A percentile compares a stretch with the other conserved stretches of the same genome.
Evolutionary conservation across 179 eudicot genomes (phyloP).

Genomic region (Spinacia oleracea): DNA sequence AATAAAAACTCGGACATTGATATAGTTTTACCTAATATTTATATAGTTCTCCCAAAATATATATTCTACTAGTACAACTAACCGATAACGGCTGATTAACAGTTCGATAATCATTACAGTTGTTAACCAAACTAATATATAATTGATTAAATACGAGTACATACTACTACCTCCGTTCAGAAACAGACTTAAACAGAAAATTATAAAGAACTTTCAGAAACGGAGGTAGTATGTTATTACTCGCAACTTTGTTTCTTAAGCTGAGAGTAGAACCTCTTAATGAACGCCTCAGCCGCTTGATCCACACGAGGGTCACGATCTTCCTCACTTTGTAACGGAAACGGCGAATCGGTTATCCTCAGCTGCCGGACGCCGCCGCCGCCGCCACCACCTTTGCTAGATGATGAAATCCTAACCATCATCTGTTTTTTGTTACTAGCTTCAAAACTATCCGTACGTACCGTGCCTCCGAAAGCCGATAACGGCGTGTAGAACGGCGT

Average conservation of each 20-base stretch:
- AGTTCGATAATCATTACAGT: background rate
- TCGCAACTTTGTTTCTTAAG: slow-evolving; percentile 24
- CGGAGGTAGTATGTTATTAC: no score
- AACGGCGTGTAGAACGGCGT: slow-evolving; percentile 20
- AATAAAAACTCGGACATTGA: background rate
- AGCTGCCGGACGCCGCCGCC: slow-evolving; percentile 1
- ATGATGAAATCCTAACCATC: no score
- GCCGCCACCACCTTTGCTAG: background rate
- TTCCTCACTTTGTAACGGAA: slow-evolving; percentile 15
- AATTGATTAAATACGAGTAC: no score
- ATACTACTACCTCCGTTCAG: no score
- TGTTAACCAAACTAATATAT: no score
- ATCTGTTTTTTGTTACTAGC: slow-evolving; percentile 31
- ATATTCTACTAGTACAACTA: no score
- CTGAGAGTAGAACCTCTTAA: slow-evolving; percentile 36
- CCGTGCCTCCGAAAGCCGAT: background rate
- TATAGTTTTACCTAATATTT: no score
- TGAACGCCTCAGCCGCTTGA: slow-evolving; percentile 42
- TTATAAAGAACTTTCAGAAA: no score
- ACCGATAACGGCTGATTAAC: no score
- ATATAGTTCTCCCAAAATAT: no score
- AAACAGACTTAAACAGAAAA: no score
- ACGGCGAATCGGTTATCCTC: slow-evolving; percentile 35
- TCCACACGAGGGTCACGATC: slow-evolving; percentile 27
- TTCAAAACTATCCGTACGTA: background rate